Percentiles rank a stretch among this genome's conserved stretches.
phyloP scores from a whole-genome alignment of 495 filamentous ascomycete genomes.

The Lophiostoma macrostomum region DNA sequence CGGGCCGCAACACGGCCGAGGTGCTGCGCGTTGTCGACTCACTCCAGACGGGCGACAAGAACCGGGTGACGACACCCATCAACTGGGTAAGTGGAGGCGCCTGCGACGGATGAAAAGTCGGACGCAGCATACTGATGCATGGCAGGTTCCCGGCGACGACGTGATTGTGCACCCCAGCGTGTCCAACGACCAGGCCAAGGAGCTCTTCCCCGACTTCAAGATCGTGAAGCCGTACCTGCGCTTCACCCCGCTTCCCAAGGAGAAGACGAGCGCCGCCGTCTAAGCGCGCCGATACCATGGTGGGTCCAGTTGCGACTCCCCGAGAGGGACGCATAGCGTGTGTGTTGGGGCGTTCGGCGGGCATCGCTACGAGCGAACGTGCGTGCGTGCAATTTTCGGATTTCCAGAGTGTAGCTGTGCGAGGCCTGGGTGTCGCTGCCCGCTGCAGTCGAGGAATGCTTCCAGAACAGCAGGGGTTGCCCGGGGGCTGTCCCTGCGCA shows the following conservation, averaged over 20 bases:
- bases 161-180: constrained; percentile 92
- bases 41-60: constrained; percentile 95
- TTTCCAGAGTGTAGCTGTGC: too few species aligned
- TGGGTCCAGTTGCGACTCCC: too few species aligned
- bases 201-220: constrained; percentile 85
- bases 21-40: constrained; percentile 94
- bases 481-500: too few species aligned
- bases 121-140: too few species aligned
- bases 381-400: constrained; percentile 8
- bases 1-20: constrained; percentile 94
- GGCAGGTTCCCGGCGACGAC: constrained; percentile 57
- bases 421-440: too few species aligned
- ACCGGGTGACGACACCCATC: constrained; percentile 76
- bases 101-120: too few species aligned
- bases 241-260: constrained; percentile 44
- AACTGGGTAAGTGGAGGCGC: too few species aligned
- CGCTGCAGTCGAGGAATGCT: too few species aligned
- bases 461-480: constrained; percentile 22
- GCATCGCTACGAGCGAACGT: too few species aligned
- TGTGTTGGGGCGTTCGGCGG: constrained; percentile 8
- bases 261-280: constrained; percentile 40
- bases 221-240: constrained; percentile 85
- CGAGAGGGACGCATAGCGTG: constrained; percentile 5
- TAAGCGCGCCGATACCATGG: too few species aligned
- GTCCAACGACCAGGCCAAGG: constrained; percentile 78